phyloP scores from a whole-genome alignment of 257 asterid genomes.

The Nyctanthes arbortristis region DNA sequence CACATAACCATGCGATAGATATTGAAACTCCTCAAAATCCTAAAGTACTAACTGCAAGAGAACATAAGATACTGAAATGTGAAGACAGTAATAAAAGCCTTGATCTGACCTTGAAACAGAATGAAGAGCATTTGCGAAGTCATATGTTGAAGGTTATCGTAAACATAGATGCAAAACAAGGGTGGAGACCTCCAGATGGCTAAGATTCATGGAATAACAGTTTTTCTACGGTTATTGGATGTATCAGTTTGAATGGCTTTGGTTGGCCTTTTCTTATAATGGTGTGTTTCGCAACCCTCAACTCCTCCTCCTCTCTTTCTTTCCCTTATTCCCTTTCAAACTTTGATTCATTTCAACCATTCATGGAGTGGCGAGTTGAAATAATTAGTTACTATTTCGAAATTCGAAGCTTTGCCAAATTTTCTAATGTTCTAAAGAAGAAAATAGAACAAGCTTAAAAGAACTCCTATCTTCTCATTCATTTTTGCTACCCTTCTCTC shows the following conservation, averaged over 20 bases:
- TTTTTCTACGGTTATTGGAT: background rate
- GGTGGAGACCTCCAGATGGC: background rate
- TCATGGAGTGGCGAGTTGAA: slow-evolving; percentile 1
- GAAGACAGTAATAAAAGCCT: too few species aligned
- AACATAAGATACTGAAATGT: background rate
- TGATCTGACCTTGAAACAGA: too few species aligned
- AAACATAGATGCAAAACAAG: background rate
- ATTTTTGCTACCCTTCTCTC: background rate
- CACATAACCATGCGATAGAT: background rate
- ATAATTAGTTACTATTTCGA: background rate
- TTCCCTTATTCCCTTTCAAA: too few species aligned
- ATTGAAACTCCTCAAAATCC: background rate
- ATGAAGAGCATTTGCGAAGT: too few species aligned
- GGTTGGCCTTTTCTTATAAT: background rate
- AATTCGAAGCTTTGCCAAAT: background rate
- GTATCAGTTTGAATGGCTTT: slow-evolving; percentile 14
- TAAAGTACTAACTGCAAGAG: background rate
- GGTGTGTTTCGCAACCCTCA: background rate
- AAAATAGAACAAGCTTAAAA: too few species aligned
- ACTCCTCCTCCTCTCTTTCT: background rate
- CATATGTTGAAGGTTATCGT: too few species aligned
- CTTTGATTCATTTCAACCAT: slow-evolving; percentile 15
- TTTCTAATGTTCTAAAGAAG: slow-evolving; percentile 3
- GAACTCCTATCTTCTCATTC: too few species aligned
- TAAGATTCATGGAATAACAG: too few species aligned